These are phyloP conservation scores for Tillandsia leiboldiana DNA, from an alignment of 176 grass and related monocot species.

Conservation along the genomic window DNA sequence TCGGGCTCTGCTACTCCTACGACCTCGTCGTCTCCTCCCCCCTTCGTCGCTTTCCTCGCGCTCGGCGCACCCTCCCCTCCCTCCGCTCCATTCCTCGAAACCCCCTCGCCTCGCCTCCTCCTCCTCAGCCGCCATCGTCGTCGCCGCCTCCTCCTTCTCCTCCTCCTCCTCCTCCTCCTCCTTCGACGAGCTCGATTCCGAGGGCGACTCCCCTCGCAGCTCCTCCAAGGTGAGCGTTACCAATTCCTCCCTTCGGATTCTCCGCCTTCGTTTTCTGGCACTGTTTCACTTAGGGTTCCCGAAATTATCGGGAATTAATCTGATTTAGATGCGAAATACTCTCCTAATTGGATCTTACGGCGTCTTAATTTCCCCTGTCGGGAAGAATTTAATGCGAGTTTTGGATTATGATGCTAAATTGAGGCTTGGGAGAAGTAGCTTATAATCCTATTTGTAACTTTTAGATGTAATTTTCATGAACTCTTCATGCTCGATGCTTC, in stretches of 20 bases:
- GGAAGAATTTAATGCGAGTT: neutral
- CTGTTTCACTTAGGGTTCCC: slow-evolving; percentile 17
- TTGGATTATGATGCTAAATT: too few species aligned
- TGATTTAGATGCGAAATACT: neutral
- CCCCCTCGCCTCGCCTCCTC: neutral
- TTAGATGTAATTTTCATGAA: too few species aligned
- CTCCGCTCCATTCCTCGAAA: neutral
- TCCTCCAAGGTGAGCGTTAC: slow-evolving; percentile 37
- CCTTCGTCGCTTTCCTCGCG: neutral
- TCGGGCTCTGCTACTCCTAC: slow-evolving; percentile 17
- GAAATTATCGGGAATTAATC: neutral
- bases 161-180: slow-evolving; percentile 57
- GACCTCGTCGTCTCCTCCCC: neutral
- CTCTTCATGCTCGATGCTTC: too few species aligned
- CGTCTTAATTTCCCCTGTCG: neutral
- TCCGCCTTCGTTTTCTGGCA: slow-evolving; percentile 17
- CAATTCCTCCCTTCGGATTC: neutral
- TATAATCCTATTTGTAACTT: too few species aligned
- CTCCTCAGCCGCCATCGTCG: neutral
- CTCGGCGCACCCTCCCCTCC: neutral
- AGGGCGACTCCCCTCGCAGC: slow-evolving; percentile 21
- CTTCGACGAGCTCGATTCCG: slow-evolving; percentile 59
- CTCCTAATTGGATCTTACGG: neutral
- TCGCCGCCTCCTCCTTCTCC: slow-evolving; percentile 26
- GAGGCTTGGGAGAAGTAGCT: too few species aligned